These are phyloP conservation scores for Thelephora aurantiotincta DNA, from an alignment of 768 basidiomycete genomes.

Conservation along the genomic window DNA sequence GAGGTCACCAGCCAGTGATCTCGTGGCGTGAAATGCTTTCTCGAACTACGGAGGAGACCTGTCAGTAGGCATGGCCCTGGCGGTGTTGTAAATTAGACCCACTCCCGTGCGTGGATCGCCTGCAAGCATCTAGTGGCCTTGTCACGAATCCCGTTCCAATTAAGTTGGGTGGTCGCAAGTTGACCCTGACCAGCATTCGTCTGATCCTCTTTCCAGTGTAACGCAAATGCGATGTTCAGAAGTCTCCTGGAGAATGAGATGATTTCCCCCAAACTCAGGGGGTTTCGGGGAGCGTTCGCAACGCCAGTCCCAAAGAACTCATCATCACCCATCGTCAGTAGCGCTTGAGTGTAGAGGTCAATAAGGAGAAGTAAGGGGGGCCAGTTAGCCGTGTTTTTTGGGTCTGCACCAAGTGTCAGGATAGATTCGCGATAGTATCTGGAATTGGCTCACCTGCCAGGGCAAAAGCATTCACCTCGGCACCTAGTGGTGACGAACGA, in stretches of 20 bases:
- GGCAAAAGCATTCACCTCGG: slow-evolving; percentile 27
- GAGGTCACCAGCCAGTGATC: slow-evolving; percentile 74
- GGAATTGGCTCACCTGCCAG: slow-evolving; percentile 23
- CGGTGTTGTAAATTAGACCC: slow-evolving; percentile 16
- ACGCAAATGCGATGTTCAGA: slow-evolving; percentile 70
- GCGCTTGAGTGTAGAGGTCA: slow-evolving; percentile 70
- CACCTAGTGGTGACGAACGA: slow-evolving; percentile 45
- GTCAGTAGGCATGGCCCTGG: background rate
- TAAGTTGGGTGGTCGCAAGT: slow-evolving; percentile 26
- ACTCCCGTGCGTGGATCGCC: slow-evolving; percentile 85
- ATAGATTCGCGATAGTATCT: background rate
- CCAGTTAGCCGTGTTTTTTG: slow-evolving; percentile 35
- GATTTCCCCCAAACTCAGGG: slow-evolving; percentile 74
- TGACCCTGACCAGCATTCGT: slow-evolving; percentile 24
- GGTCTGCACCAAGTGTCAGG: slow-evolving; percentile 20
- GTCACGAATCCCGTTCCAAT: slow-evolving; percentile 61
- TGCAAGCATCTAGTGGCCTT: slow-evolving; percentile 67
- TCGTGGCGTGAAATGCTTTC: slow-evolving; percentile 67
- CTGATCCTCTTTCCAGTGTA: slow-evolving; percentile 53
- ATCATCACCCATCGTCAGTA: slow-evolving; percentile 91
- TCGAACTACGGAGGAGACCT: slow-evolving; percentile 38
- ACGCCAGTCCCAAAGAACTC: slow-evolving; percentile 67
- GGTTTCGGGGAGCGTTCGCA: slow-evolving; percentile 38
- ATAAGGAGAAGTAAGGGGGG: slow-evolving; percentile 62
- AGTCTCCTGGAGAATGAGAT: slow-evolving; percentile 60